Evolutionary conservation across 2,329 filamentous ascomycete genomes (phyloP).

Genomic region (Exophiala sp.): DNA sequence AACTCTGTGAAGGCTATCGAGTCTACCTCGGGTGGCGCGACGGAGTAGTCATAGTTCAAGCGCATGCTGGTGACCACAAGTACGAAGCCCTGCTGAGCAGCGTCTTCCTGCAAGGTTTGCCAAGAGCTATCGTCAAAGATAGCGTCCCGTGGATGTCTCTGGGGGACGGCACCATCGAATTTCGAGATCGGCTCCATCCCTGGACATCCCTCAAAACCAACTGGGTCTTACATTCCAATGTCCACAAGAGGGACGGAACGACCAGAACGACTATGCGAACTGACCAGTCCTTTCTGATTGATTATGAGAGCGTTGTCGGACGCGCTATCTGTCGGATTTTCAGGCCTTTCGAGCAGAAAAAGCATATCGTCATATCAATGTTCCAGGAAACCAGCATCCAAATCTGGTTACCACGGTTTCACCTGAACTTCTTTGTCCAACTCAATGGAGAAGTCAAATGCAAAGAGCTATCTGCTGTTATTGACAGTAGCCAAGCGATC

Average conservation of each 20-base stretch:
- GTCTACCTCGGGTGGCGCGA: conserved; percentile 27
- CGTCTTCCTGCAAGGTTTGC: conserved; percentile 32
- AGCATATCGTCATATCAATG: conserved; percentile 37
- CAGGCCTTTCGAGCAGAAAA: conserved; percentile 35
- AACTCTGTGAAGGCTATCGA: conserved; percentile 28
- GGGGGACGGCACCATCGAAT: conserved; percentile 30
- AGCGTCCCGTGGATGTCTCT: conserved; percentile 36
- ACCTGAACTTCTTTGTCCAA: conserved; percentile 46
- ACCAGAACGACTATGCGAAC: neutral
- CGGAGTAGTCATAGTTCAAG: conserved; percentile 36
- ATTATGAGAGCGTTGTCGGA: conserved; percentile 36
- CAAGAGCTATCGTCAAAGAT: conserved; percentile 36
- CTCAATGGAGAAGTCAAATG: conserved; percentile 11
- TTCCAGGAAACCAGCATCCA: conserved; percentile 19
- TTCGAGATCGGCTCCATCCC: conserved; percentile 29
- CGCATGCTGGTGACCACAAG: conserved; percentile 11
- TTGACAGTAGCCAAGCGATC: conserved; percentile 48
- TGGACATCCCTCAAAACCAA: conserved; percentile 31
- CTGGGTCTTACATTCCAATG: conserved; percentile 29
- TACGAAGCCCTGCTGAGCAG: conserved; percentile 34
- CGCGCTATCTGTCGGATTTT: conserved; percentile 34
- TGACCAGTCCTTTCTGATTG: conserved; percentile 31
- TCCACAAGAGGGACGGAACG: no score
- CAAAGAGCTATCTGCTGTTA: conserved; percentile 17
- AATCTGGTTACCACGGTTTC: conserved; percentile 47